Conservation (phyloP, 805 yeast species). For the Candida oleophila region DNA sequence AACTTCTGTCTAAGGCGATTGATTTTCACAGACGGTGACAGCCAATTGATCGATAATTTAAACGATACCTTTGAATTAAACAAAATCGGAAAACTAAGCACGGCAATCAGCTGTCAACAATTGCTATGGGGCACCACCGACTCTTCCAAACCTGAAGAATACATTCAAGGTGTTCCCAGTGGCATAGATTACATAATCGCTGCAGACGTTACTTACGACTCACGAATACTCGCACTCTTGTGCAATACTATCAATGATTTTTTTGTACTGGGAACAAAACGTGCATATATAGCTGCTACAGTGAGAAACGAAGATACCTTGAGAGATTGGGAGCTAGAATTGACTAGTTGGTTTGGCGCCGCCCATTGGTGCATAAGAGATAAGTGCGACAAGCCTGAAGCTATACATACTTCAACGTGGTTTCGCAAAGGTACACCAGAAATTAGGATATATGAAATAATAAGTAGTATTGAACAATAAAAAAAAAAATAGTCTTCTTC, state of each 20-base stretch:
- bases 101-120: constrained; percentile 25
- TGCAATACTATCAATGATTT: constrained; percentile 47
- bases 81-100: constrained; percentile 2
- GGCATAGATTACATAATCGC: constrained; percentile 59
- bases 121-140: constrained; percentile 57
- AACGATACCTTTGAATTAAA: constrained; percentile 48
- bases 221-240: constrained; percentile 54
- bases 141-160: constrained; percentile 22
- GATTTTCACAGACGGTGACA: constrained; percentile 68
- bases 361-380: neutral
- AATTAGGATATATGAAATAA: constrained; percentile 24
- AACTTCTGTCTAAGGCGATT: constrained; percentile 23
- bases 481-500: too few species aligned
- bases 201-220: constrained; percentile 88
- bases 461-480: too few species aligned
- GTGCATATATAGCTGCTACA: constrained; percentile 68
- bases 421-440: constrained; percentile 24
- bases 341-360: constrained; percentile 16
- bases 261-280: constrained; percentile 23
- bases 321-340: constrained; percentile 28
- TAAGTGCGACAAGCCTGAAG: neutral
- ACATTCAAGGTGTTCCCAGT: constrained; percentile 29
- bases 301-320: constrained; percentile 53
- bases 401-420: constrained; percentile 19
- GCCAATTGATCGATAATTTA: constrained; percentile 49